Percentiles rank a stretch among this genome's conserved stretches.
Conservation (phyloP, 768 basidiomycete species). For the Lyophyllum semitale region DNA sequence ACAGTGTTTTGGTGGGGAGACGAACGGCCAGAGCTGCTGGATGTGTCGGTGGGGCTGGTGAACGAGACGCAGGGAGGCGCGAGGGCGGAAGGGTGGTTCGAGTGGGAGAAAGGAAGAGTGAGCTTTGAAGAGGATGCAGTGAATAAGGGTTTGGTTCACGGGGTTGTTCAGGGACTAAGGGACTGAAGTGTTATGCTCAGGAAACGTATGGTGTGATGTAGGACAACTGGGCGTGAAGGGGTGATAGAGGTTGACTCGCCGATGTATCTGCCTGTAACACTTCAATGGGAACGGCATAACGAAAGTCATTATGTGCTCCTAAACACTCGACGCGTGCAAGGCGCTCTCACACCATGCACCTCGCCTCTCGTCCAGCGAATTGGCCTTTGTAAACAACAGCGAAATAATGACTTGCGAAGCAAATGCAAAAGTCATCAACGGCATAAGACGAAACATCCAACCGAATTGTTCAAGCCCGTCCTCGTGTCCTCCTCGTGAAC, state of each 20-base stretch:
- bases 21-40: conserved; percentile 24
- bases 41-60: conserved; percentile 23
- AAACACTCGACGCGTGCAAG: no score
- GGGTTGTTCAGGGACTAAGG: conserved; percentile 13
- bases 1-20: conserved; percentile 30
- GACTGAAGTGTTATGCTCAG: neutral
- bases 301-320: no score
- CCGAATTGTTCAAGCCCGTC: neutral
- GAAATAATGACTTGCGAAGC: neutral
- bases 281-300: no score
- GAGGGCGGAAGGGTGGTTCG: conserved; percentile 21
- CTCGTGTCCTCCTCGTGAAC: conserved; percentile 28
- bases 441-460: neutral
- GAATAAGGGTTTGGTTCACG: conserved; percentile 11
- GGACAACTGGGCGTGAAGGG: no score
- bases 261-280: no score
- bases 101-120: conserved; percentile 21
- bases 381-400: no score
- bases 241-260: no score
- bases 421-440: neutral
- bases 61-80: conserved; percentile 15
- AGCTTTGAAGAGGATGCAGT: conserved; percentile 20
- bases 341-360: no score
- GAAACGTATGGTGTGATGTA: neutral
- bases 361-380: no score